Conservation (phyloP, 257 asterid genomes). For the Nicotiana noctiflora region DNA sequence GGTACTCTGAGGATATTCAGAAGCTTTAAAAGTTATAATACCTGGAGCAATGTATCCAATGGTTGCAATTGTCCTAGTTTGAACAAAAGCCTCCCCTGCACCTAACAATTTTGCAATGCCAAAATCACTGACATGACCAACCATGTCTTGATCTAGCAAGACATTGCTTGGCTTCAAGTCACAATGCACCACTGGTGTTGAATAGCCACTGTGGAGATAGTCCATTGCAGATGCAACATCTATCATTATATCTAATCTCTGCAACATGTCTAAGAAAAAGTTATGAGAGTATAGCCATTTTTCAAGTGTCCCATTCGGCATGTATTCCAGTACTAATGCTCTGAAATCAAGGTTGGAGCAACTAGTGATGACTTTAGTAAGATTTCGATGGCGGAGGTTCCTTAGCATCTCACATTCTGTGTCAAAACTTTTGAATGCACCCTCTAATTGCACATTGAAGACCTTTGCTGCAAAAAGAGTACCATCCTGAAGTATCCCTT, state of each 20-base stretch:
- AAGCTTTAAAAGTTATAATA: neutral
- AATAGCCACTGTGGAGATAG: neutral
- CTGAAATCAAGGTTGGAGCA: neutral
- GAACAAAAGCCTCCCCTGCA: neutral
- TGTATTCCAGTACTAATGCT: neutral
- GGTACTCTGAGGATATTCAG: neutral
- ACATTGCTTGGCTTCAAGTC: neutral
- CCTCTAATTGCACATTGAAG: neutral
- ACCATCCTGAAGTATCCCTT: conserved; percentile 7
- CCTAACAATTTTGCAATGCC: conserved; percentile 2
- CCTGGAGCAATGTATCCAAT: conserved; percentile 3
- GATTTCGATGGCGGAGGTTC: neutral
- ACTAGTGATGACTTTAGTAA: neutral
- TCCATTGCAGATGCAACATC: neutral
- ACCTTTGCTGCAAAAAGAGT: neutral
- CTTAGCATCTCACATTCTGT: neutral
- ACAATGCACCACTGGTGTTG: neutral
- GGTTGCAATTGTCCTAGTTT: neutral
- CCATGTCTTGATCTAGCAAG: neutral
- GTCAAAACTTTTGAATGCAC: conserved; percentile 1
- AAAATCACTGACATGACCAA: conserved; percentile 4
- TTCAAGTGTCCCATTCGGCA: neutral
- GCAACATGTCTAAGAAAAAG: neutral
- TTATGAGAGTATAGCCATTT: neutral
- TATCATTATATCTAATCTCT: neutral